Conservation (phyloP, 2,329 filamentous ascomycete genomes). For the Tricladium varicosporioides region DNA sequence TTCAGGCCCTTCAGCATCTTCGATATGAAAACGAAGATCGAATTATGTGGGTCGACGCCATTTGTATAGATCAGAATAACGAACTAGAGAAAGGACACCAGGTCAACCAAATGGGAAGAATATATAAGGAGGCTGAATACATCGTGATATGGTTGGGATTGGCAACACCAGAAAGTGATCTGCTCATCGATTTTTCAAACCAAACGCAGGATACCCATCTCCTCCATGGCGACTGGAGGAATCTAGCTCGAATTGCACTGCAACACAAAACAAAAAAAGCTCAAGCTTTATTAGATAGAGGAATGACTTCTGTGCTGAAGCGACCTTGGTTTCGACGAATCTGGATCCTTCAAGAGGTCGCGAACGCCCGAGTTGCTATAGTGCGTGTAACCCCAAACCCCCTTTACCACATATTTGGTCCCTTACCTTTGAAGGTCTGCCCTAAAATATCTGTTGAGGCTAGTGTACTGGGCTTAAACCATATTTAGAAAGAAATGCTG, state of each 20-base stretch:
- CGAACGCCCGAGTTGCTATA: constrained; percentile 5
- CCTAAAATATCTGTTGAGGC: neutral
- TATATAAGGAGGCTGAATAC: constrained; percentile 19
- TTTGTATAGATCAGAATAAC: constrained; percentile 15
- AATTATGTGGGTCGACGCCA: constrained; percentile 2
- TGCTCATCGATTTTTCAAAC: constrained; percentile 12
- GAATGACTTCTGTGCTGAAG: neutral
- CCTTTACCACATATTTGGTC: too few species aligned
- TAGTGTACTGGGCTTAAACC: neutral
- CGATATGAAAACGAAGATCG: constrained; percentile 3
- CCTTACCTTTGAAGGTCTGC: neutral
- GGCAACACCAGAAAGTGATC: constrained; percentile 5
- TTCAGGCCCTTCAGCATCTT: constrained; percentile 13
- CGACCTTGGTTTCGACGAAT: constrained; percentile 11
- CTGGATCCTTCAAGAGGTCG: constrained; percentile 15
- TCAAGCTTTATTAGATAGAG: too few species aligned
- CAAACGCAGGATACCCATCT: too few species aligned
- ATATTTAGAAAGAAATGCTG: neutral
- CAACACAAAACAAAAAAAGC: too few species aligned
- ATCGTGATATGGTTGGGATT: constrained; percentile 15
- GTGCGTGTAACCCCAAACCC: neutral
- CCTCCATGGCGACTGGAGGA: too few species aligned
- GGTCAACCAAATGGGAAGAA: constrained; percentile 22
- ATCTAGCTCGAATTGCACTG: neutral
- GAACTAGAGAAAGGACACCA: constrained; percentile 20